Percentiles rank a stretch among this genome's conserved stretches.
Conservation (phyloP, 768 basidiomycete species). For the Pluteus cervinus region DNA sequence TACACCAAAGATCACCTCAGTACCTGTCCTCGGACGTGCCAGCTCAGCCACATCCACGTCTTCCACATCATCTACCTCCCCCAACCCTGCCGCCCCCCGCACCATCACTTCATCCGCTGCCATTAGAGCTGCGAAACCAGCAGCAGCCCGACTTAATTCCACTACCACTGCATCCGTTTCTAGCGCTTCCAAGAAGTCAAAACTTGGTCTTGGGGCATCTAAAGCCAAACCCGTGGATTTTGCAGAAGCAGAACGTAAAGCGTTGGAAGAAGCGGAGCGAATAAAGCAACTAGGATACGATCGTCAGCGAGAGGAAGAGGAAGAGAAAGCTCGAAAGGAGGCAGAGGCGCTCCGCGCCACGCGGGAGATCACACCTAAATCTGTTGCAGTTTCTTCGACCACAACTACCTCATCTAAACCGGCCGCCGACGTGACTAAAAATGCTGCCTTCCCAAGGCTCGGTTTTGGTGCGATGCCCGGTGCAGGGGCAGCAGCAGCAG, state of each 20-base stretch:
- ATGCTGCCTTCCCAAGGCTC: slow-evolving; percentile 57
- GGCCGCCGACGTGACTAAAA: slow-evolving; percentile 19
- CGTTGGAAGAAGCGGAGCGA: slow-evolving; percentile 87
- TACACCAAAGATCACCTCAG: slow-evolving; percentile 43
- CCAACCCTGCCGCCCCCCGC: slow-evolving; percentile 44
- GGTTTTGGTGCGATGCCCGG: slow-evolving; percentile 83
- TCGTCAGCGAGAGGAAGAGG: slow-evolving; percentile 75
- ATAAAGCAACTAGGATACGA: slow-evolving; percentile 92
- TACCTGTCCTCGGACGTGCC: slow-evolving; percentile 55
- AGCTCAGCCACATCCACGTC: slow-evolving; percentile 29
- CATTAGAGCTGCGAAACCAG: slow-evolving; percentile 38
- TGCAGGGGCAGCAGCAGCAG: slow-evolving; percentile 46
- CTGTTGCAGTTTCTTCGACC: slow-evolving; percentile 19
- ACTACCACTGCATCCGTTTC: slow-evolving; percentile 22
- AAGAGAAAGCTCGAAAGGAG: slow-evolving; percentile 64
- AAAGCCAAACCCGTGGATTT: slow-evolving; percentile 88
- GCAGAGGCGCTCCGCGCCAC: slow-evolving; percentile 42
- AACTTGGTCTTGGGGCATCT: slow-evolving; percentile 82
- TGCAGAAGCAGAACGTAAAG: slow-evolving; percentile 88
- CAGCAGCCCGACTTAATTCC: slow-evolving; percentile 33
- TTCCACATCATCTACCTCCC: slow-evolving; percentile 30
- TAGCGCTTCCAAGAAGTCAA: slow-evolving; percentile 51
- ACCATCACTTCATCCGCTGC: slow-evolving; percentile 62
- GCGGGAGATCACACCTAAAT: slow-evolving; percentile 29
- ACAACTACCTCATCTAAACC: slow-evolving; percentile 15